Conservation (phyloP, 768 basidiomycete genomes). For the Mycena epipterygia region DNA sequence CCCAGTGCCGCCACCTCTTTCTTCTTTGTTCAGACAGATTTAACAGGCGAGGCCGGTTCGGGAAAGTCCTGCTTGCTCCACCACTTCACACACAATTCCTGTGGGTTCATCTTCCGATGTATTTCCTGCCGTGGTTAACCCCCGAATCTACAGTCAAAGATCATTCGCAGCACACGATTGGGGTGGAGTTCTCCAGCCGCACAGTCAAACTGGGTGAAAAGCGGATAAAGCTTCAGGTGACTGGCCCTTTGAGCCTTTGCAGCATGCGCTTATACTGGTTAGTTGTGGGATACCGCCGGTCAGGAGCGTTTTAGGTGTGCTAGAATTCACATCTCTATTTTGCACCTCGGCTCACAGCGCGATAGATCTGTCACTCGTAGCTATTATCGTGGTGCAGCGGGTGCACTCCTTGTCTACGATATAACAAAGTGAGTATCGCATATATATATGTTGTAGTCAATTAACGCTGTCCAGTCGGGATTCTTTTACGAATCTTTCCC, state of each 20-base stretch:
- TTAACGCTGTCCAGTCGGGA: constrained; percentile 70
- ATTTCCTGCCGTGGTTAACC: constrained; percentile 23
- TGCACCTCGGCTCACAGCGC: constrained; percentile 11
- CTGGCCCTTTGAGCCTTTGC: constrained; percentile 39
- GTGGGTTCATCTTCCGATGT: constrained; percentile 63
- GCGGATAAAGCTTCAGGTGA: constrained; percentile 93
- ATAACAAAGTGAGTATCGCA: constrained; percentile 79
- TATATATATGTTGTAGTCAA: constrained; percentile 32
- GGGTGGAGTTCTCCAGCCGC: constrained; percentile 97
- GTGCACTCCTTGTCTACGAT: constrained; percentile 93
- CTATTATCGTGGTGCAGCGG: constrained; percentile 96
- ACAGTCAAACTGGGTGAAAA: constrained; percentile 95
- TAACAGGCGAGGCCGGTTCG: constrained; percentile 92
- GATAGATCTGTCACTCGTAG: constrained; percentile 90
- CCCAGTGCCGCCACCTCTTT: constrained; percentile 19
- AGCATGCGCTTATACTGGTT: constrained; percentile 31
- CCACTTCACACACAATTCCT: constrained; percentile 96
- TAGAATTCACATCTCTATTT: constrained; percentile 21
- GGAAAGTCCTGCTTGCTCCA: constrained; percentile 98
- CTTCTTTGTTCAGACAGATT: constrained; percentile 15
- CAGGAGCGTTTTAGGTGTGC: constrained; percentile 91
- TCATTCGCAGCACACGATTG: constrained; percentile 97
- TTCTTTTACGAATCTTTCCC: constrained; percentile 85
- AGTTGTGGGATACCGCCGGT: constrained; percentile 98
- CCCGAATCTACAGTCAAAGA: constrained; percentile 82